Percentiles rank a stretch among this genome's conserved stretches.
Conservation (phyloP, 148 eudicot genomes). For the Nyssa sinensis region DNA sequence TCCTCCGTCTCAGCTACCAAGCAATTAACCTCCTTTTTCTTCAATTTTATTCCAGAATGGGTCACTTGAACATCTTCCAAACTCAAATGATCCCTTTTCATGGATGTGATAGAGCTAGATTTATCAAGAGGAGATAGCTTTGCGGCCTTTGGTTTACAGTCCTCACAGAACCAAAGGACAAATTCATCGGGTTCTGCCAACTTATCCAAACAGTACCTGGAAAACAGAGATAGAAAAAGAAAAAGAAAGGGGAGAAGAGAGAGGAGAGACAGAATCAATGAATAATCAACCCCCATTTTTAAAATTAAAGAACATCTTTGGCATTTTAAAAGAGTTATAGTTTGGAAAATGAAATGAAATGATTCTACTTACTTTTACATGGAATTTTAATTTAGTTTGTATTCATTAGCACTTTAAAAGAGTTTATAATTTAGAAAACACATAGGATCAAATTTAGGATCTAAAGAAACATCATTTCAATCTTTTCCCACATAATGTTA, state of each 20-base stretch:
- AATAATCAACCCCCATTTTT: not conserved
- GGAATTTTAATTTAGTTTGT: no score
- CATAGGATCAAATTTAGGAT: not conserved
- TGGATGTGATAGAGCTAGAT: slow-evolving; percentile 6
- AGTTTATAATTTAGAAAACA: no score
- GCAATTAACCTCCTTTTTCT: slow-evolving; percentile 10
- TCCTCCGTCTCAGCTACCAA: slow-evolving; percentile 2
- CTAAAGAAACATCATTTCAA: not conserved
- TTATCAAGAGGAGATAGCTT: slow-evolving; percentile 10
- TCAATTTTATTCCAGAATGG: not conserved
- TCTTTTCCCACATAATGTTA: not conserved
- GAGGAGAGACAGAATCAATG: not conserved
- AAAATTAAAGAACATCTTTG: not conserved
- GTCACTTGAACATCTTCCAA: not conserved
- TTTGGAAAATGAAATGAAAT: not conserved
- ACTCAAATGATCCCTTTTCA: slow-evolving; percentile 5
- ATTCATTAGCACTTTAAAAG: no score
- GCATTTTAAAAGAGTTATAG: not conserved
- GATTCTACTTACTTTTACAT: no score
- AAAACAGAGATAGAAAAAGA: not conserved
- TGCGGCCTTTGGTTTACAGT: slow-evolving; percentile 27
- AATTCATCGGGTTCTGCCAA: slow-evolving; percentile 41
- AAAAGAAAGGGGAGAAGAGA: no score
- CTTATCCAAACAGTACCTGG: slow-evolving; percentile 55
- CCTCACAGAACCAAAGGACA: slow-evolving; percentile 58